These are phyloP conservation scores for Hygrocybe punicea DNA, from an alignment of 768 basidiomycete genomes.

Conservation along the genomic window DNA sequence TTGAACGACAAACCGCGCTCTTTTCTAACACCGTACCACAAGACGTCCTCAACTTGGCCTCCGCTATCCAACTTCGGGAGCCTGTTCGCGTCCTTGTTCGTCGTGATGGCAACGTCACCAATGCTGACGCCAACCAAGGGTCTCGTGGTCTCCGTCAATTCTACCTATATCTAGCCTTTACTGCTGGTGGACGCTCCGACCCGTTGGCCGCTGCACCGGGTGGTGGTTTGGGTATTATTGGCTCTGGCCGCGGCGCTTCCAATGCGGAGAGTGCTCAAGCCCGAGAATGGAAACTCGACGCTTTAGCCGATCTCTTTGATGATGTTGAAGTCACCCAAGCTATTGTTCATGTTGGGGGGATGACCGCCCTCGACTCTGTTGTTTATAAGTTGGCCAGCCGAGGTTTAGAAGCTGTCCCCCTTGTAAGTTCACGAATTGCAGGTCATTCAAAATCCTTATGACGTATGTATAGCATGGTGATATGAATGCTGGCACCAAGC, in stretches of 20 bases:
- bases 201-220: conserved; percentile 42
- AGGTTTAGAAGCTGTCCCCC: conserved; percentile 81
- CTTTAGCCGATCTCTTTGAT: conserved; percentile 84
- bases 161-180: conserved; percentile 94
- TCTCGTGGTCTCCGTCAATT: conserved; percentile 89
- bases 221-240: conserved; percentile 83
- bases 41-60: conserved; percentile 93
- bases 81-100: conserved; percentile 97
- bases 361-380: conserved; percentile 83
- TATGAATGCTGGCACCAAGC: conserved; percentile 79
- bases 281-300: conserved; percentile 93
- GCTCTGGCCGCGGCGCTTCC: conserved; percentile 80
- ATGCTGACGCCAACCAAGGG: conserved; percentile 60
- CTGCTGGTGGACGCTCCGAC: conserved; percentile 74
- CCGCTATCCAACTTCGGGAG: conserved; percentile 89
- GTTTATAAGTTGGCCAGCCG: conserved; percentile 85
- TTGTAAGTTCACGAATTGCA: conserved; percentile 53
- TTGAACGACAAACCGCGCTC: conserved; percentile 88
- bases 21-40: conserved; percentile 98
- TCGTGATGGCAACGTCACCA: conserved; percentile 78
- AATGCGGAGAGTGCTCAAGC: conserved; percentile 83
- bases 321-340: conserved; percentile 79
- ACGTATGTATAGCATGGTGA: conserved; percentile 70
- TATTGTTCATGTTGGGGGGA: conserved; percentile 84
- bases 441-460: background rate